Base-by-base conservation (phyloP, 2,329 filamentous ascomycete genomes). In the Ophiostoma angusticollis region DNA sequence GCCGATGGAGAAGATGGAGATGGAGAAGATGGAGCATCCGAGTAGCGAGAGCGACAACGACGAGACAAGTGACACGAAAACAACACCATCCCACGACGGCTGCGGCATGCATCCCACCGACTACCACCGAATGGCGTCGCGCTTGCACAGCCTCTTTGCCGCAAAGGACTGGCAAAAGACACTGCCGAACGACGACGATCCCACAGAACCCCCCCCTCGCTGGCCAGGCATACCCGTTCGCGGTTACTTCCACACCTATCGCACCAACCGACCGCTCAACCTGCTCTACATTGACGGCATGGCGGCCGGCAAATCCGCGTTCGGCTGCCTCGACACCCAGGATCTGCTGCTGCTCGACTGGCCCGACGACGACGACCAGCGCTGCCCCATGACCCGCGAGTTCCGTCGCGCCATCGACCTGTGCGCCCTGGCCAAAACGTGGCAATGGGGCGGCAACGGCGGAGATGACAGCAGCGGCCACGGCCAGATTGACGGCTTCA, bases 281-380 rank as follows among this genome's bases (percentile, higher is more conserved):
- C 60, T 84, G 3, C 58, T 85, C 3, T 82, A 84, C 49, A 53
- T 84, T 13, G 81, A 85, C 50, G 80, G 80, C 4, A 76, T 78
- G 63, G 70, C 72, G 3, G 80, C 77, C 0, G 80, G 66, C 2
- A 84, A 84, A 48, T 72, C 71, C 0, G 35, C 50, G 1, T 72
- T 76, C 50, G 80, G 80, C 4, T 82, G 78, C 0, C 62, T 84
- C 3, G 80, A 84, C 50, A 66, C 72, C 0, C 78, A 83, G 49
- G 79, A 84, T 49, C 52, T 66, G 1, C 50, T 84, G 1, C 61
- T 85, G 19, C 42, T 50, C 1, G 48, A 43, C 29, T 42, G 40
- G 28, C 11, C 37, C 11, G 9, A 25, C 1, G 31, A 39, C 7
- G 32, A 18, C 17, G 9, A 14, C 9, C 2, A 27, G 18, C 18